Evolutionary conservation across 257 asterid genomes (phyloP).

Genomic region (Ilex asprella): DNA sequence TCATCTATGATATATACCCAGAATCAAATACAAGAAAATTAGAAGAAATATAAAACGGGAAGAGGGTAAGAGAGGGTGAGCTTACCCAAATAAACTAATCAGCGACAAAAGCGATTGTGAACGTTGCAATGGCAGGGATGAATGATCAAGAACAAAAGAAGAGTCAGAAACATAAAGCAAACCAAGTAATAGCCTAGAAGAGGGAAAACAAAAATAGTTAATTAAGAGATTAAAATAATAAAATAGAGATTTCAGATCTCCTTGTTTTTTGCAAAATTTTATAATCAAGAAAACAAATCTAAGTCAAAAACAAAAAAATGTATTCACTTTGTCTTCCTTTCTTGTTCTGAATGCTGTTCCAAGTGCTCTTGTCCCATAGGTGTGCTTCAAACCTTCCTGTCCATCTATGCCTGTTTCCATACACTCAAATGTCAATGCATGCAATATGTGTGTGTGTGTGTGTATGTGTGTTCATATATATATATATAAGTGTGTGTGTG

Average conservation of each 20-base stretch:
- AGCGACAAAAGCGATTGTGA: conserved; percentile 31
- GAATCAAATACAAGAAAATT: background rate
- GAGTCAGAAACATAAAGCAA: conserved; percentile 28
- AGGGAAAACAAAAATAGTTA: conserved; percentile 3
- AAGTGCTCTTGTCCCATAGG: conserved; percentile 78
- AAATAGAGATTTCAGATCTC: conserved; percentile 55
- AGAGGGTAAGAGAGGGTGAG: background rate
- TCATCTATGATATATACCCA: too few relatives aligned
- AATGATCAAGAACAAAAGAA: conserved; percentile 32
- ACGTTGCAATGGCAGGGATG: conserved; percentile 36
- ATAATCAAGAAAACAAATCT: background rate
- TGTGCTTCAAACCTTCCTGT: conserved; percentile 90
- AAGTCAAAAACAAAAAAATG: background rate
- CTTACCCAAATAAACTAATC: conserved; percentile 86
- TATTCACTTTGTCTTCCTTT: conserved; percentile 74
- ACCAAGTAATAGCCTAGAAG: conserved; percentile 5
- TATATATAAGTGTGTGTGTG: background rate
- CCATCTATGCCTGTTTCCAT: conserved; percentile 72
- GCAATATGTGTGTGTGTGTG: conserved; percentile 22
- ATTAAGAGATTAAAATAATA: conserved; percentile 3
- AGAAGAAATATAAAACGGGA: background rate
- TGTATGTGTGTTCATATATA: too few relatives aligned
- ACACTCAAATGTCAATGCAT: conserved; percentile 43
- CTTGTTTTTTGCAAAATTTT: conserved; percentile 18
- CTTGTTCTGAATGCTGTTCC: conserved; percentile 79